Percentiles rank a stretch among this genome's conserved stretches.
Conservation (phyloP, 139 green algal genomes). For the Chlamydomonas schloesseri region DNA sequence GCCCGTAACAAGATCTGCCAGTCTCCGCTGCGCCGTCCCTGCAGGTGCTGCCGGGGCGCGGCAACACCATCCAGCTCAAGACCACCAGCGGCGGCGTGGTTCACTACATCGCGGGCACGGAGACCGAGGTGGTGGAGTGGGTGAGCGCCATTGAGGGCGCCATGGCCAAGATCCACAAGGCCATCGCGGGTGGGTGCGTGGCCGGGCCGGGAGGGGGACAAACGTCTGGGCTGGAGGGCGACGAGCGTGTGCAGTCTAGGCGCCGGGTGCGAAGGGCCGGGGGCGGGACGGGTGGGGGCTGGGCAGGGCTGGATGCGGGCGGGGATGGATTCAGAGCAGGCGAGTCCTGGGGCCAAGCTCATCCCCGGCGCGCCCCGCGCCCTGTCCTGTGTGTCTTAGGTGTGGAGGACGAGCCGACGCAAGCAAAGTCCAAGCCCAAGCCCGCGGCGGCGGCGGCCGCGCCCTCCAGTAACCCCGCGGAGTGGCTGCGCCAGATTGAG, state of each 20-base stretch:
- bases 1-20: too few species aligned
- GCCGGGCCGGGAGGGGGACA: too few species aligned
- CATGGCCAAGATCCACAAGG: conserved; percentile 73
- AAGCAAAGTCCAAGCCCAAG: neutral
- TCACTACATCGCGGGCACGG: conserved; percentile 84
- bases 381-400: conserved; percentile 41
- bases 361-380: too few species aligned
- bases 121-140: conserved; percentile 94
- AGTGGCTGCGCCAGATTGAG: conserved; percentile 53
- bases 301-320: too few species aligned
- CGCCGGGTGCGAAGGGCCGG: too few species aligned
- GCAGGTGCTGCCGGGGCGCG: conserved; percentile 51
- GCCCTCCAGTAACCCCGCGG: conserved; percentile 7
- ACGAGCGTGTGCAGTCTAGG: too few species aligned
- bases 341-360: too few species aligned
- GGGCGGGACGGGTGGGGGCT: too few species aligned
- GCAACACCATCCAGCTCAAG: conserved; percentile 87
- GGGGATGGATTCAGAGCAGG: too few species aligned
- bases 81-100: conserved; percentile 75
- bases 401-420: conserved; percentile 68
- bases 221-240: too few species aligned
- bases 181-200: conserved; percentile 57
- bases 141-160: conserved; percentile 85
- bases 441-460: conserved; percentile 1
- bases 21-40: neutral